These are phyloP conservation scores for Cryphonectria nitschkei DNA, from an alignment of 2,329 filamentous ascomycete genomes.

Conservation along the genomic window DNA sequence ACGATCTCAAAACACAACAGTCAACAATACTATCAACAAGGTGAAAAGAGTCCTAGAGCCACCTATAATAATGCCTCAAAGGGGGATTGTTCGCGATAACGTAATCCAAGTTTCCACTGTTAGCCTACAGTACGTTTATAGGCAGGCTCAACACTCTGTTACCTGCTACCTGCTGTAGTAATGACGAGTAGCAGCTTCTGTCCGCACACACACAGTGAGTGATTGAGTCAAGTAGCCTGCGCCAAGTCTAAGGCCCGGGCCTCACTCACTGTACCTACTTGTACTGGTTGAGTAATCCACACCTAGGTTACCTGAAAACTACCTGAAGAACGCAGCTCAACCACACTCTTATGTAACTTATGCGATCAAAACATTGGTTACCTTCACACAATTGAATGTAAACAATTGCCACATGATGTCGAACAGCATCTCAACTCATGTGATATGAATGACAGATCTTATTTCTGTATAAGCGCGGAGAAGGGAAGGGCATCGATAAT, in stretches of 20 bases:
- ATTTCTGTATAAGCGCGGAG: neutral
- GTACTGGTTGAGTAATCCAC: no score
- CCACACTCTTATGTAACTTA: neutral
- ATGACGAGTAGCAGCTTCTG: neutral
- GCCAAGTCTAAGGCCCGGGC: neutral
- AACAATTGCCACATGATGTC: no score
- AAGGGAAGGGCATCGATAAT: neutral
- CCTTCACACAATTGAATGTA: neutral
- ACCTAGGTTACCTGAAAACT: no score
- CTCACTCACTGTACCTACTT: neutral
- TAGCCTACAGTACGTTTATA: neutral
- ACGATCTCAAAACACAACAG: neutral
- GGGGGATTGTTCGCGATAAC: conserved; percentile 1
- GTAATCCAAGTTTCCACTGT: conserved; percentile 9
- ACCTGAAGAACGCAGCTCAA: no score
- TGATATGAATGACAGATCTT: neutral
- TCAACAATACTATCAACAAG: neutral
- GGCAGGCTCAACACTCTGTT: neutral
- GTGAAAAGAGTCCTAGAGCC: neutral
- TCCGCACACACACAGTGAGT: neutral
- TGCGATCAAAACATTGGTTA: neutral
- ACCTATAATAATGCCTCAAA: neutral
- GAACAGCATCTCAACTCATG: neutral
- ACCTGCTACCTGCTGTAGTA: no score
- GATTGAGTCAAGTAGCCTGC: neutral